Conservation (phyloP, 2,329 filamentous ascomycete species). For the Penicillium sumatraense region DNA sequence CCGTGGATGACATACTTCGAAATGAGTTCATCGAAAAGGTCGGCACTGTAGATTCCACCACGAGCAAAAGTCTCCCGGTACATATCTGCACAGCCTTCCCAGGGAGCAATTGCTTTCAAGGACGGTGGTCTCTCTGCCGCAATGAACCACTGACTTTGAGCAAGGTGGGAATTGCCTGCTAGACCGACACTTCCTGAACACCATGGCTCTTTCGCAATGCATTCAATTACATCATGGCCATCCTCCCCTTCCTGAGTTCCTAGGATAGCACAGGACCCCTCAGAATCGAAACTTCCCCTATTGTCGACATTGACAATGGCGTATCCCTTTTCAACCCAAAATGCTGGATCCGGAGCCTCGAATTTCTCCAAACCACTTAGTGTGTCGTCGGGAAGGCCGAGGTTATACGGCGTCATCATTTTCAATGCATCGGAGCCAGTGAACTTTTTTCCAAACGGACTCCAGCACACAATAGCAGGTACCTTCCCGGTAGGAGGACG, state of each 20-base stretch:
- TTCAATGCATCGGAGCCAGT: conserved; percentile 42
- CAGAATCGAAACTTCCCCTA: conserved; percentile 38
- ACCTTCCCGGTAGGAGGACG: too few relatives aligned
- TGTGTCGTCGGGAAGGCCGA: conserved; percentile 37
- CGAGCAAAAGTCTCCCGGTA: conserved; percentile 54
- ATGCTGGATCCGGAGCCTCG: conserved; percentile 48
- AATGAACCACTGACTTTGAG: conserved; percentile 50
- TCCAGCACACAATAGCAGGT: conserved; percentile 51
- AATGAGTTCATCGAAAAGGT: conserved; percentile 49
- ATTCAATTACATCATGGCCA: conserved; percentile 52
- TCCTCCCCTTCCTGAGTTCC: conserved; percentile 52
- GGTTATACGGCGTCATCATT: conserved; percentile 38
- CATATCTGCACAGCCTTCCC: conserved; percentile 54
- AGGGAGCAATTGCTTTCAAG: conserved; percentile 45
- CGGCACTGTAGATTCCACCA: conserved; percentile 45
- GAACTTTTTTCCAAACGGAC: conserved; percentile 53
- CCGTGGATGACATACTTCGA: conserved; percentile 42
- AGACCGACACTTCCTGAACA: conserved; percentile 51
- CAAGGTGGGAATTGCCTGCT: conserved; percentile 51
- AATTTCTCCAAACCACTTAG: conserved; percentile 46
- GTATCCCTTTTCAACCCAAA: conserved; percentile 38
- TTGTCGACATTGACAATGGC: conserved; percentile 42
- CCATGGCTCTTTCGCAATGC: conserved; percentile 48
- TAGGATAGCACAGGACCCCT: conserved; percentile 44
- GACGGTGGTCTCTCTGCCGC: conserved; percentile 48